Evolutionary conservation across 345 rosid genomes (phyloP), one percentile per base, ranked within the genome.

Genomic region (Eucalyptus cloeziana): DNA sequence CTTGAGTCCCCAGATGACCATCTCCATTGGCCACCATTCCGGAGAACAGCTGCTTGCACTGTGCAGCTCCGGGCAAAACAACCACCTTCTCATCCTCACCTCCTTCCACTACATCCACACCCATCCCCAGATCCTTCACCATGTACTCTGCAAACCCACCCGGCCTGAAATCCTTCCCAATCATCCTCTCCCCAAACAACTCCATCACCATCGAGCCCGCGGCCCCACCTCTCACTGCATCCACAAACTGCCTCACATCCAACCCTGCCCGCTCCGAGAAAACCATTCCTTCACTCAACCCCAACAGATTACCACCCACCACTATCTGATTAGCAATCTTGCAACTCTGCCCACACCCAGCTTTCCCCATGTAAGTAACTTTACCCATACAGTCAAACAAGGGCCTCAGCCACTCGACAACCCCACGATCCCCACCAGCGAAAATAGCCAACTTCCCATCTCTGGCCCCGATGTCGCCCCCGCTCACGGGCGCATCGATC

Each of bases 61-160:
- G 56, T 62, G 97, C 96, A 90, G 98, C 95, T 1, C 98, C 97
- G 6, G 97, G 96, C 93, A 94, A 86, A 11, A 93, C 93, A 16
- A 67, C 91, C 37, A 90, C 93, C 54, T 90, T 92, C 64, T 89
- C 91, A 69, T 88, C 94, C 30, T 92, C 96, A 4, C 87, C 91
- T 67, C 91, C 95, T 91, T 94, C 94, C 69, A 92, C 93, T 30
- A 90, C 89, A 92, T 94, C 92, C 86, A 93, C 94, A 10, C 97
- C 97, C 96, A 96, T 94, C 15, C 97, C 99, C 93, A 96, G 90
- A 90, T 97, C 99, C 93, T 97, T 97, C 89, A 96, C 97, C 91
- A 96, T 93, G 60, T 96, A 97, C 92, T 96, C 97, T 2, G 96
- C 96, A 49, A 93, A 94, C 60, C 94, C 99, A 1, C 98, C 97